Conservation (phyloP, 345 rosid genomes). For the Populus davidiana region DNA sequence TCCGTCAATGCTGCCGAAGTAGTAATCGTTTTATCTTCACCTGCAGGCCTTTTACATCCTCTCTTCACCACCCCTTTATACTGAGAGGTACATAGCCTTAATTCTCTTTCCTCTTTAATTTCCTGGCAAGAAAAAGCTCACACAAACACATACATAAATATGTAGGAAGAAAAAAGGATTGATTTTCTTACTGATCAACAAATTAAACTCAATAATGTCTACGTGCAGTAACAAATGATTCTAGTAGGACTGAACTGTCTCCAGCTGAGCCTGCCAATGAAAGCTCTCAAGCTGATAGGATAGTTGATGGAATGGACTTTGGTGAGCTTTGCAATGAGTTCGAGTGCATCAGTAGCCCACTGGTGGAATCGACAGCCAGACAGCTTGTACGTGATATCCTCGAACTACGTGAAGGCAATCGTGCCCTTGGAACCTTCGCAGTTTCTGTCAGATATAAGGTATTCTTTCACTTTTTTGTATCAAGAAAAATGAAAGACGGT, state of each 20-base stretch:
- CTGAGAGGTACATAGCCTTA: conserved; percentile 25
- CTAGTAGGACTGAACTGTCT: conserved; percentile 39
- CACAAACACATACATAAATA: background rate
- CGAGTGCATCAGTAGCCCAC: conserved; percentile 87
- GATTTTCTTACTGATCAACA: background rate
- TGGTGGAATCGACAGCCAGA: conserved; percentile 82
- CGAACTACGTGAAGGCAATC: conserved; percentile 69
- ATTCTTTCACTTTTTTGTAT: background rate
- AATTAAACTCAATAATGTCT: background rate
- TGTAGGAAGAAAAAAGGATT: background rate
- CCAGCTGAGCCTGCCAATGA: conserved; percentile 20
- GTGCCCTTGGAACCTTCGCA: conserved; percentile 69
- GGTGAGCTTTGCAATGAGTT: conserved; percentile 89
- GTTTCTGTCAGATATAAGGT: conserved; percentile 81
- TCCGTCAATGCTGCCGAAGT: conserved; percentile 7
- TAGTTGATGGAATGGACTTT: conserved; percentile 75
- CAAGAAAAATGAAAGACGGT: too few species aligned
- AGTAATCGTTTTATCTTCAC: conserved; percentile 3
- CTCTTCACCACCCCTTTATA: conserved; percentile 6
- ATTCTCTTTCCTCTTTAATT: background rate
- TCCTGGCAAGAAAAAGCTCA: too few species aligned
- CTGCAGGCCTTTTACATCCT: conserved; percentile 11
- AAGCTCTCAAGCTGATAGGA: conserved; percentile 56
- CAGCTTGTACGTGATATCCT: conserved; percentile 80
- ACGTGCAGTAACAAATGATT: conserved; percentile 45